These are phyloP conservation scores for Triangularia setosa DNA, from an alignment of 2,329 filamentous ascomycete species.

Conservation along the genomic window DNA sequence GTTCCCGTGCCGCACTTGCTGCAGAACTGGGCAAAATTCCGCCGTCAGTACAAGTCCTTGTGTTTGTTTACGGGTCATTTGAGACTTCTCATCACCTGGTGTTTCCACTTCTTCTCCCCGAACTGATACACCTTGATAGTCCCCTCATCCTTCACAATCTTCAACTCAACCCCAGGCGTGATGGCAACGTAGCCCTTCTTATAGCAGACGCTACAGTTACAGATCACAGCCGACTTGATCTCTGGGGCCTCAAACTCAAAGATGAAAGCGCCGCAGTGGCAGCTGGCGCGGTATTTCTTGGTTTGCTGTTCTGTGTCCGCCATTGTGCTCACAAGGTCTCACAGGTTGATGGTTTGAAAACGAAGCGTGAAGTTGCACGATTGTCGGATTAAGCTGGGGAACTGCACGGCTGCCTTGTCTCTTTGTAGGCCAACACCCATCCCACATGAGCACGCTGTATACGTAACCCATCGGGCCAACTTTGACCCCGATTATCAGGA, in stretches of 20 bases:
- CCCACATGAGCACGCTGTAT: neutral
- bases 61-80: neutral
- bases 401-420: neutral
- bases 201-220: conserved; percentile 65
- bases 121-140: conserved; percentile 44
- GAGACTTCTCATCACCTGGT: conserved; percentile 41
- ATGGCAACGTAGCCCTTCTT: conserved; percentile 45
- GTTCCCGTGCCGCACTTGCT: conserved; percentile 46
- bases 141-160: conserved; percentile 45
- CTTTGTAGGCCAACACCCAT: neutral
- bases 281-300: conserved; percentile 49
- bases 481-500: neutral
- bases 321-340: conserved; percentile 6
- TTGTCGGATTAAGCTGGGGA: neutral
- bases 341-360: neutral
- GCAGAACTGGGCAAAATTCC: conserved; percentile 43
- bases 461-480: neutral
- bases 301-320: conserved; percentile 4
- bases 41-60: no score
- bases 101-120: conserved; percentile 32
- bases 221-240: conserved; percentile 52
- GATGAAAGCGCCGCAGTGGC: conserved; percentile 53
- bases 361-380: neutral
- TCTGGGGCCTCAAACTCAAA: conserved; percentile 53
- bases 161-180: conserved; percentile 33